phyloP scores from a whole-genome alignment of 225 moss, liverwort and hornwort genomes.

The Pseudoscleropodium purum region DNA sequence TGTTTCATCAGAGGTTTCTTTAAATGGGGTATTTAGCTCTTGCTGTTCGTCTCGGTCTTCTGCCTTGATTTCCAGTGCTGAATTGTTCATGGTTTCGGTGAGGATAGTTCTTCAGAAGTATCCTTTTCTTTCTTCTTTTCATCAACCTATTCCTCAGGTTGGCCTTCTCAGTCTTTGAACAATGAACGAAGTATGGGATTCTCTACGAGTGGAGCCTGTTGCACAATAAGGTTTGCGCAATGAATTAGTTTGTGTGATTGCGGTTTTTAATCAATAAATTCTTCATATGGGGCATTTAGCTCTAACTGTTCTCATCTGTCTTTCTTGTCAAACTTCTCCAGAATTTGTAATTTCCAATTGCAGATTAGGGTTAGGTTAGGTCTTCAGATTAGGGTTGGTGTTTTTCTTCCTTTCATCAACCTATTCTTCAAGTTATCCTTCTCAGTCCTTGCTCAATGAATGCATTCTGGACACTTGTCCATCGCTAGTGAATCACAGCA shows the following conservation, averaged over 20 bases:
- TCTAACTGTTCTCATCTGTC: background rate
- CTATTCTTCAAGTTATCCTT: background rate
- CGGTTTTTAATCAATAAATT: background rate
- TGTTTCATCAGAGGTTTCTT: constrained; percentile 4
- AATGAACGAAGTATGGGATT: background rate
- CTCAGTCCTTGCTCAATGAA: background rate
- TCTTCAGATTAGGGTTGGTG: background rate
- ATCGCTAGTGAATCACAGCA: background rate
- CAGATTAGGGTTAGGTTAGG: background rate
- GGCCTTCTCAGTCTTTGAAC: background rate
- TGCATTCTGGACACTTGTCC: background rate
- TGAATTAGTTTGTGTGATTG: background rate
- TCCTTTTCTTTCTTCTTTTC: background rate
- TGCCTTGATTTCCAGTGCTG: background rate
- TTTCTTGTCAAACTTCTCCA: background rate
- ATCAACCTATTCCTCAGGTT: background rate
- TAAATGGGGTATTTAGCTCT: background rate
- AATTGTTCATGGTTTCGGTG: background rate
- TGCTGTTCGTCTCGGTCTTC: background rate
- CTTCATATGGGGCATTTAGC: background rate
- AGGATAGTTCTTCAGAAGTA: background rate
- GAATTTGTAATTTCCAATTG: background rate
- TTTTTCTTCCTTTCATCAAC: background rate
- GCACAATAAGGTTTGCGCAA: background rate
- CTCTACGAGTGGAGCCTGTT: background rate